A percentile compares a stretch with the other conserved stretches of the same genome.
Evolutionary conservation across 768 basidiomycete genomes (phyloP).

Genomic region (Neoboletus brunneissimus): DNA sequence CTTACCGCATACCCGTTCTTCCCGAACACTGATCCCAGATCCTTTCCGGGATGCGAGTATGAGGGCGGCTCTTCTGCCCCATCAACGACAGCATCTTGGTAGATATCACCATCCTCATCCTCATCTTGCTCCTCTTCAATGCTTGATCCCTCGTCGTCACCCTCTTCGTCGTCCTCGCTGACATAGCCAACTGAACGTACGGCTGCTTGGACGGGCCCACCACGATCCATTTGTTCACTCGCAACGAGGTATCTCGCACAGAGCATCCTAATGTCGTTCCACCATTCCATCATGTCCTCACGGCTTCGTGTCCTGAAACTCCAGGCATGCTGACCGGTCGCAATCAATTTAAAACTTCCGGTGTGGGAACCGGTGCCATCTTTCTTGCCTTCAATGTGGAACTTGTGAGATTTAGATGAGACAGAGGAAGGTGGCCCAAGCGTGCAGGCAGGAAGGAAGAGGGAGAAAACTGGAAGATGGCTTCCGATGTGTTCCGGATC

Average conservation of each 20-base stretch:
- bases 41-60: slow-evolving; percentile 50
- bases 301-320: slow-evolving; percentile 85
- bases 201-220: slow-evolving; percentile 89
- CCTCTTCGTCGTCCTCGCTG: slow-evolving; percentile 68
- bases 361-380: slow-evolving; percentile 67
- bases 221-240: slow-evolving; percentile 88
- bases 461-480: slow-evolving; percentile 66
- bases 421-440: slow-evolving; percentile 83
- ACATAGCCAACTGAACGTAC: slow-evolving; percentile 86
- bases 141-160: slow-evolving; percentile 60
- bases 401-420: slow-evolving; percentile 80
- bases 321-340: slow-evolving; percentile 63
- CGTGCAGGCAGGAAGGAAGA: slow-evolving; percentile 95
- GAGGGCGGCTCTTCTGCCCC: slow-evolving; percentile 58
- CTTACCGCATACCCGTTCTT: slow-evolving; percentile 64
- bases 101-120: slow-evolving; percentile 49
- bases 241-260: slow-evolving; percentile 93
- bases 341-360: slow-evolving; percentile 48
- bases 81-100: slow-evolving; percentile 35
- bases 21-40: slow-evolving; percentile 40
- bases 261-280: slow-evolving; percentile 95
- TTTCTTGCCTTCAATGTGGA: slow-evolving; percentile 93
- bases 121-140: slow-evolving; percentile 43
- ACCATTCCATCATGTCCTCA: slow-evolving; percentile 99
- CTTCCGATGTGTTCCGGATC: slow-evolving; percentile 58